A percentile compares a stretch with the other conserved stretches of the same genome.
Evolutionary conservation across 768 basidiomycete genomes (phyloP).

Genomic region (Russula griseocarnosa): DNA sequence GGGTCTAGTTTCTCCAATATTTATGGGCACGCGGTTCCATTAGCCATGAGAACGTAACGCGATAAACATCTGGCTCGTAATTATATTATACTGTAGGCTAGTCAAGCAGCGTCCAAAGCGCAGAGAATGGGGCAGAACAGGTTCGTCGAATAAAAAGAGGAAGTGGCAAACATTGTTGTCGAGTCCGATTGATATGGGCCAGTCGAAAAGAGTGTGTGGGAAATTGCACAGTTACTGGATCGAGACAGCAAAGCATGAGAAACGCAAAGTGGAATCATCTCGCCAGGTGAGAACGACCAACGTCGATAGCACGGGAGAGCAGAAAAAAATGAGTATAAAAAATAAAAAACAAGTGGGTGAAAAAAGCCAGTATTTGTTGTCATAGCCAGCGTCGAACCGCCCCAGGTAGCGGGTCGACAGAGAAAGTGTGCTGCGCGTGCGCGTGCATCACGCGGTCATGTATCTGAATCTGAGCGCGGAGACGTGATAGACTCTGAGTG

Average conservation of each 20-base stretch:
- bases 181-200: conserved; percentile 3
- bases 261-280: background rate
- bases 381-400: conserved; percentile 21
- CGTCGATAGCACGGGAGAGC: conserved; percentile 3
- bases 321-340: background rate
- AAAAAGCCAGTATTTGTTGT: conserved; percentile 2
- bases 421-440: conserved; percentile 11
- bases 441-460: conserved; percentile 20
- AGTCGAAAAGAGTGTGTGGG: background rate
- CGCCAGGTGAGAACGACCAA: conserved; percentile 1
- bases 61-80: conserved; percentile 14
- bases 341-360: background rate
- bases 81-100: background rate
- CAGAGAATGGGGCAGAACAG: conserved; percentile 1
- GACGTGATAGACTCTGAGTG: background rate
- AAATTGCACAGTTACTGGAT: background rate
- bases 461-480: conserved; percentile 12
- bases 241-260: conserved; percentile 2
- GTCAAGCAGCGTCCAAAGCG: conserved; percentile 10
- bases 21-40: conserved; percentile 3
- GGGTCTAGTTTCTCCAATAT: background rate
- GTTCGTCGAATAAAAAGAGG: no score
- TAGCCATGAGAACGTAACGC: background rate
- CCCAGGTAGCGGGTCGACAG: conserved; percentile 12
- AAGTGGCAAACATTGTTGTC: background rate